These are phyloP conservation scores for Leccinum subrobustum DNA, from an alignment of 1,284 basidiomycete species.

Conservation along the genomic window DNA sequence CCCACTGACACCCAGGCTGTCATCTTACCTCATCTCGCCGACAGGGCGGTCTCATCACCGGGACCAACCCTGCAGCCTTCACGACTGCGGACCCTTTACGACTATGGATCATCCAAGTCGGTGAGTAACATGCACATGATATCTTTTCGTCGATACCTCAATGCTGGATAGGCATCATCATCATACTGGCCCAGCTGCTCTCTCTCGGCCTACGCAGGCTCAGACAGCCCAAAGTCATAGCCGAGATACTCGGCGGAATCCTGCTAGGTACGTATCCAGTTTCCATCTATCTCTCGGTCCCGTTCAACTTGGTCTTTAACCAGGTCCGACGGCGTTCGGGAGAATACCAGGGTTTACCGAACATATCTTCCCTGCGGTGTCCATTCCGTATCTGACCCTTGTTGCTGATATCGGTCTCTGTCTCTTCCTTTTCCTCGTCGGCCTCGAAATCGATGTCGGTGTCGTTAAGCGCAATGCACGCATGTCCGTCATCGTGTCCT, in stretches of 20 bases:
- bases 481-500: slow-evolving; percentile 55
- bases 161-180: slow-evolving; percentile 49
- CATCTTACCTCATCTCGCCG: slow-evolving; percentile 1
- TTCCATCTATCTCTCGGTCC: not conserved
- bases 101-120: slow-evolving; percentile 71
- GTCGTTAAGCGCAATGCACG: slow-evolving; percentile 80
- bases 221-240: slow-evolving; percentile 71
- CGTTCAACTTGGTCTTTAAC: not conserved
- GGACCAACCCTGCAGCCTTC: slow-evolving; percentile 53
- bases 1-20: no score
- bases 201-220: slow-evolving; percentile 55
- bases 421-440: slow-evolving; percentile 88
- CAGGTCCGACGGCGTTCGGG: slow-evolving; percentile 58
- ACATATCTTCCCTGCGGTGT: slow-evolving; percentile 73
- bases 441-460: slow-evolving; percentile 80
- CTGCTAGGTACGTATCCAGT: slow-evolving; percentile 43
- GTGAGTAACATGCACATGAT: slow-evolving; percentile 31
- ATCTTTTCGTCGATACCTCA: not conserved
- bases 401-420: slow-evolving; percentile 88
- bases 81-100: slow-evolving; percentile 58
- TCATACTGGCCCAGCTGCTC: slow-evolving; percentile 63
- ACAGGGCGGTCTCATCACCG: slow-evolving; percentile 52
- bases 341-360: slow-evolving; percentile 34
- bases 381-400: slow-evolving; percentile 75
- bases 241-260: slow-evolving; percentile 76